A percentile compares a stretch with the other conserved stretches of the same genome.
Evolutionary conservation across 83 land plant genomes (phyloP).

Genomic region (Thuja plicata): DNA sequence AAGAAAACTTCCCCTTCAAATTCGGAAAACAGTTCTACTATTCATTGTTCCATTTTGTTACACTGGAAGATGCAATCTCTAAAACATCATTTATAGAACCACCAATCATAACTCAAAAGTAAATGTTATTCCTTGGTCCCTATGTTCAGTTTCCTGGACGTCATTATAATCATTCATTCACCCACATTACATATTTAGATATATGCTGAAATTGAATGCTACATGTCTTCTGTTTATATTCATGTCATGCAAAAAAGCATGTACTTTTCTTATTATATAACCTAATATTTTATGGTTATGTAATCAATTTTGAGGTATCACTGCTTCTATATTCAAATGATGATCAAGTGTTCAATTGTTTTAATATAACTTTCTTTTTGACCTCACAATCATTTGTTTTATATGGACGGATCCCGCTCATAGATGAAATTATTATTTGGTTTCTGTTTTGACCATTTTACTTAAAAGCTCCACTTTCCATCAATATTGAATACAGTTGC

Average conservation of each 20-base stretch:
- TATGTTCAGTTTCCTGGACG: too few species aligned
- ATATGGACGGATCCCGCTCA: not conserved
- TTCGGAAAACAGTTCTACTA: too few species aligned
- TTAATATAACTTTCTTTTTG: not conserved
- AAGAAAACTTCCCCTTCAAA: too few species aligned
- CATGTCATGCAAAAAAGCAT: not conserved
- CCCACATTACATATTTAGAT: not conserved
- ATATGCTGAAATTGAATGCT: not conserved
- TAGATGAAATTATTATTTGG: not conserved
- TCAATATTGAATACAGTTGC: not conserved
- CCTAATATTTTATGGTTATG: not conserved
- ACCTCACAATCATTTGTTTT: not conserved
- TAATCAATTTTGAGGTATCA: not conserved
- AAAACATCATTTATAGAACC: not conserved
- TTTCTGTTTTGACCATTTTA: not conserved
- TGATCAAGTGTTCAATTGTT: not conserved
- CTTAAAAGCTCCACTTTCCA: not conserved
- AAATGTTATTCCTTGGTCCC: not conserved
- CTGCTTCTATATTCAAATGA: not conserved
- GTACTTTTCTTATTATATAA: not conserved
- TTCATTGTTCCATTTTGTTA: too few species aligned
- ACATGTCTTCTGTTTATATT: not conserved
- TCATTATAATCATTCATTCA: not conserved
- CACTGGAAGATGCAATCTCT: not conserved
- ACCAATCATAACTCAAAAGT: not conserved